Evolutionary conservation across 345 rosid genomes (phyloP).

Genomic region (Hirschfeldia incana): DNA sequence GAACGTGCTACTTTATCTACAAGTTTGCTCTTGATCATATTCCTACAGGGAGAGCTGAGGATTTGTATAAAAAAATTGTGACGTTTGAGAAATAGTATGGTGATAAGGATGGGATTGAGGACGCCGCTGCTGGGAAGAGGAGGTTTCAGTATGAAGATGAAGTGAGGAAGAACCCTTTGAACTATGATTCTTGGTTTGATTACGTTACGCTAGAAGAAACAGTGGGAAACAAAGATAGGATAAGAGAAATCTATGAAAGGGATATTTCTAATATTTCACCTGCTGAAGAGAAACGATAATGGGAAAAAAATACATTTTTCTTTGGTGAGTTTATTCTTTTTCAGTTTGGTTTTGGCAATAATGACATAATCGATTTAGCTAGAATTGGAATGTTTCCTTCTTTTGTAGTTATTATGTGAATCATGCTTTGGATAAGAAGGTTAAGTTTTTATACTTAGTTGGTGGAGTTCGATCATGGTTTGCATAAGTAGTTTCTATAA

Average conservation of each 20-base stretch:
- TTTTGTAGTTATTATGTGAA: too few relatives aligned
- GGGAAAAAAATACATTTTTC: too few relatives aligned
- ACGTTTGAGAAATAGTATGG: not conserved
- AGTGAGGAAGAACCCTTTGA: not conserved
- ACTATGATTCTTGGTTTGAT: slow-evolving; percentile 10
- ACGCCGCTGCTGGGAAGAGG: not conserved
- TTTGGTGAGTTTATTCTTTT: too few relatives aligned
- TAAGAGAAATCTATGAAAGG: not conserved
- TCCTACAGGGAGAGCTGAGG: not conserved
- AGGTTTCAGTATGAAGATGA: slow-evolving; percentile 8
- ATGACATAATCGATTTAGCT: too few relatives aligned
- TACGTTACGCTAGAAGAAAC: not conserved
- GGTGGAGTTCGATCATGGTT: too few relatives aligned
- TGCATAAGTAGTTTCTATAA: too few relatives aligned
- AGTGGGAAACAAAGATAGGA: not conserved
- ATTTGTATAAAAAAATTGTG: not conserved
- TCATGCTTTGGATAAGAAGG: too few relatives aligned
- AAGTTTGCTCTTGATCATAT: not conserved
- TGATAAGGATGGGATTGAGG: not conserved
- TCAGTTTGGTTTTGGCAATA: too few relatives aligned
- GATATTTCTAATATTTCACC: too few relatives aligned
- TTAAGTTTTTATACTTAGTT: too few relatives aligned
- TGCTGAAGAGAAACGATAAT: too few relatives aligned
- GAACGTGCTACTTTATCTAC: not conserved
- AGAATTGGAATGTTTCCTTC: too few relatives aligned